Percentiles rank a stretch among this genome's conserved stretches.
Evolutionary conservation across 202 grass and related monocot genomes (phyloP).

Genomic region (Panicum hallii): DNA sequence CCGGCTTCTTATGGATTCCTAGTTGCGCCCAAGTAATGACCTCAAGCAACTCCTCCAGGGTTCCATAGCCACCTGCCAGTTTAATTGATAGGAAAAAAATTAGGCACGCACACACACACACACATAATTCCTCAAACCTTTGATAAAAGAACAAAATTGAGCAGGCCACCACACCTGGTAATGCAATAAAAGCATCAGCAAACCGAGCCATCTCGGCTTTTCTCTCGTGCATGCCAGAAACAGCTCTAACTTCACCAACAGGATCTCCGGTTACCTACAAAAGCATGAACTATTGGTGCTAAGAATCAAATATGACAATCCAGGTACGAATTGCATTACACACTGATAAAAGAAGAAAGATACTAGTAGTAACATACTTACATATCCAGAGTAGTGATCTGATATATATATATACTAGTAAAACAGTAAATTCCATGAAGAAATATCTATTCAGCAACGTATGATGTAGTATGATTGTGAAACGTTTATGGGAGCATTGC

Average conservation of each 20-base stretch:
- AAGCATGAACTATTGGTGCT: not conserved
- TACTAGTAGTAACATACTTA: not conserved
- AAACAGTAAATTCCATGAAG: not conserved
- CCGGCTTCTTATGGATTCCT: slow-evolving; percentile 98
- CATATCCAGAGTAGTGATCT: not conserved
- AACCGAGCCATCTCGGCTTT: slow-evolving; percentile 95
- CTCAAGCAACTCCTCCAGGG: slow-evolving; percentile 95
- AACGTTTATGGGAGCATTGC: too few relatives aligned
- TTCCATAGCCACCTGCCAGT: slow-evolving; percentile 87
- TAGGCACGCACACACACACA: not conserved
- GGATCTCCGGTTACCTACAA: slow-evolving; percentile 83
- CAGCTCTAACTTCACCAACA: slow-evolving; percentile 90
- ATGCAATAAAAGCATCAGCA: slow-evolving; percentile 94
- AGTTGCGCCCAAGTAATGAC: slow-evolving; percentile 96
- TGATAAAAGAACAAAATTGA: not conserved
- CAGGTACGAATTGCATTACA: not conserved
- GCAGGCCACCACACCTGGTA: slow-evolving; percentile 63
- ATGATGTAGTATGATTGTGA: not conserved
- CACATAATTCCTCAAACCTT: not conserved
- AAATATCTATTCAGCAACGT: not conserved
- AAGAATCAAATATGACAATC: not conserved
- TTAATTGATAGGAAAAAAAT: not conserved
- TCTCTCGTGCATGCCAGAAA: slow-evolving; percentile 93
- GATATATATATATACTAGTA: too few relatives aligned
- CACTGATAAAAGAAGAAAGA: not conserved